phyloP scores from a whole-genome alignment of 768 basidiomycete species.

The Collybia sp. region DNA sequence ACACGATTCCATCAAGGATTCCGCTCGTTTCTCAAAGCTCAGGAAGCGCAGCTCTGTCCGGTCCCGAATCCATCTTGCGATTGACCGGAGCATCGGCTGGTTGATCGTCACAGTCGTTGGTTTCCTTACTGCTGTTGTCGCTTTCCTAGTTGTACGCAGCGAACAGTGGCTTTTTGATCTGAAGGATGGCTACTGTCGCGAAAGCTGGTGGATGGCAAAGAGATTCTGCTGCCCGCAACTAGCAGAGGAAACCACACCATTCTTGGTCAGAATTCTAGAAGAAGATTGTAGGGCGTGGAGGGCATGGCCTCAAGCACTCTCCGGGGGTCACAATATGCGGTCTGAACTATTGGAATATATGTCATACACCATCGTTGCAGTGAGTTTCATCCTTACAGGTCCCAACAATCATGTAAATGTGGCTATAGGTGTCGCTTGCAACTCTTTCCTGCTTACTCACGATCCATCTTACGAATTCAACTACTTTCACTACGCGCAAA shows the following conservation, averaged over 20 bases:
- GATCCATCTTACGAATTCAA: slow-evolving; percentile 82
- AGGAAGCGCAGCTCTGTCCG: slow-evolving; percentile 67
- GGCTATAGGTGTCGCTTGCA: slow-evolving; percentile 64
- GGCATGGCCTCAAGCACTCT: slow-evolving; percentile 65
- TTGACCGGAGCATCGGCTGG: slow-evolving; percentile 86
- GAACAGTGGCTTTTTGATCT: slow-evolving; percentile 90
- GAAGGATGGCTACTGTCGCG: slow-evolving; percentile 85
- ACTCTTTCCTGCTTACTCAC: slow-evolving; percentile 75
- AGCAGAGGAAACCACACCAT: slow-evolving; percentile 12
- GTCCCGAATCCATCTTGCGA: slow-evolving; percentile 52
- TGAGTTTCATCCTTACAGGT: slow-evolving; percentile 34
- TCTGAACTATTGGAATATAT: slow-evolving; percentile 57
- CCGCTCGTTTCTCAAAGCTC: slow-evolving; percentile 71
- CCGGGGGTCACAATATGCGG: slow-evolving; percentile 24
- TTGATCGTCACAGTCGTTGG: slow-evolving; percentile 87
- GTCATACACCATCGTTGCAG: slow-evolving; percentile 73
- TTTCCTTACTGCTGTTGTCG: slow-evolving; percentile 77
- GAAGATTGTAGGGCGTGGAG: slow-evolving; percentile 65
- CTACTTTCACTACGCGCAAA: slow-evolving; percentile 83
- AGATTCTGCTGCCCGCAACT: slow-evolving; percentile 73
- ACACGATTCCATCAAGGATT: slow-evolving; percentile 94
- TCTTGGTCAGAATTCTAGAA: slow-evolving; percentile 10
- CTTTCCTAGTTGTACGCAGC: slow-evolving; percentile 79
- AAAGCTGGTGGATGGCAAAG: slow-evolving; percentile 67
- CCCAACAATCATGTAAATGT: background rate